A percentile compares a stretch with the other conserved stretches of the same genome.
These are phyloP conservation scores for Anisodus tanguticus DNA, from an alignment of 257 asterid genomes.

Conservation along the genomic window DNA sequence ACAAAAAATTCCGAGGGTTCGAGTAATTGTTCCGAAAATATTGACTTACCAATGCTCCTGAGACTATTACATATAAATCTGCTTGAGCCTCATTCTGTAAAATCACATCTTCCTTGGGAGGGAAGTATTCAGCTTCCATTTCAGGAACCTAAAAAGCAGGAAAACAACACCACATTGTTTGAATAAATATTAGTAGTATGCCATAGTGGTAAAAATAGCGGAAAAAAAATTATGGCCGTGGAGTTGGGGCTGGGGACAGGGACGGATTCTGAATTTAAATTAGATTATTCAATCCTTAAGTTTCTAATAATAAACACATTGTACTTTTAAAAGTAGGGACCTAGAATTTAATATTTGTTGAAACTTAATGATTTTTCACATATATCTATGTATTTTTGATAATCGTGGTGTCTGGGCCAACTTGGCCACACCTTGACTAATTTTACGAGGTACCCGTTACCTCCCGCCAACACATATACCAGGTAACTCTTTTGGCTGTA, in stretches of 20 bases:
- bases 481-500: too few species aligned
- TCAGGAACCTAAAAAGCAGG: constrained; percentile 58
- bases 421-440: too few species aligned
- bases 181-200: background rate
- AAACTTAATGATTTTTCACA: background rate
- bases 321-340: too few species aligned
- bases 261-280: too few species aligned
- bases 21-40: constrained; percentile 22
- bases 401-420: too few species aligned
- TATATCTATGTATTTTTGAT: background rate
- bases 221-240: background rate
- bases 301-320: background rate
- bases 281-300: background rate
- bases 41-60: constrained; percentile 70
- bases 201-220: too few species aligned
- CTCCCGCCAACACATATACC: too few species aligned
- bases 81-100: constrained; percentile 76
- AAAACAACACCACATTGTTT: constrained; percentile 26
- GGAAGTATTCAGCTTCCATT: constrained; percentile 84
- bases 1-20: background rate
- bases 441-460: too few species aligned
- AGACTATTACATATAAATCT: constrained; percentile 65
- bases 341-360: background rate
- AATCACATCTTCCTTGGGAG: constrained; percentile 81
- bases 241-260: background rate